Base-by-base conservation (phyloP, 805 yeast species). In the Spathaspora hagerdaliae region DNA sequence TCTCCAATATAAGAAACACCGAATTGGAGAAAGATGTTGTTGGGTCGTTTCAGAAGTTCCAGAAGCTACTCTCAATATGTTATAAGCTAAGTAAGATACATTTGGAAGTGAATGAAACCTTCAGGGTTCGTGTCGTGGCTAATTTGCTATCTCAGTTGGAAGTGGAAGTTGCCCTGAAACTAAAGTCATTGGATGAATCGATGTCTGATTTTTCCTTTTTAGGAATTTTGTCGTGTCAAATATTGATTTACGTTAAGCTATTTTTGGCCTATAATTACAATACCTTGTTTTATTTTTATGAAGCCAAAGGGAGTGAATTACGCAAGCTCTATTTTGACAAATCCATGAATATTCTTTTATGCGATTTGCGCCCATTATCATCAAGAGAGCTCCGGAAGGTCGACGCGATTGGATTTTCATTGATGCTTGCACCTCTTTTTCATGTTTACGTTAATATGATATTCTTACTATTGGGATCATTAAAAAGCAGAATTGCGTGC, bases 11-110 rank as follows among this genome's bases (percentile, higher is more conserved):
- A 2, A n/a, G 35, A 7, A 45, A 49, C 41, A 13, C 14, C 2
- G 48, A 39, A 13, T 19, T 52, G 10, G 55, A 49, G 32, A 40
- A 41, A 10, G 38, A 43, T 15, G 27, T 46, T 29, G 14, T 39
- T 12, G 38, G 33, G 19, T 29, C 41, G 8, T 48, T 46, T 24
- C 37, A 24, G 12, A 32, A 27, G 34, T 26, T 14, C 13, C 38
- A 38, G 8, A 32, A 33, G 7, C 14, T 45, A 13, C 10, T 45
- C 2, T 6, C 31, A n/a, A 14, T 15, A n/a, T 29, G 45, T 38
- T 33, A 33, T 19, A 41, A 41, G 13, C 24, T 45, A 19, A 31
- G 45, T 9, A 12, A 14, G 31, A 14, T 38, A 26, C 43, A 38
- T 13, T 29, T 46, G 29, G 24, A n/a, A 6, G 37, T 36, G 15